Percentiles rank a stretch among this genome's conserved stretches.
Evolutionary conservation across 257 asterid genomes (phyloP).

Genomic region (Salvia splendens): DNA sequence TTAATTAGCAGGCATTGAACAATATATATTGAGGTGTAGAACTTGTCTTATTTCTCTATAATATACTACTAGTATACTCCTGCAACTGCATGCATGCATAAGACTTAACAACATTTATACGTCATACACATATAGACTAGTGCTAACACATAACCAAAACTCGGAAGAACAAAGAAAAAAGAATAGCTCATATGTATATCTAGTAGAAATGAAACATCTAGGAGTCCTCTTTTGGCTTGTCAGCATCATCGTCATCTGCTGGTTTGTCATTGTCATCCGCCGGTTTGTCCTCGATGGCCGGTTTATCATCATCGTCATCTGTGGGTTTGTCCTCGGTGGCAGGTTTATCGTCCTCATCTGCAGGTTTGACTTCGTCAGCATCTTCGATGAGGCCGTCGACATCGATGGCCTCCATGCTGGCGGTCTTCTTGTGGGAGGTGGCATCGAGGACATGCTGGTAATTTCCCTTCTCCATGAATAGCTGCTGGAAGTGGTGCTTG

Average conservation of each 20-base stretch:
- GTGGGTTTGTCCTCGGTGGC: too few species aligned
- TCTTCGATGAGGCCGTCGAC: background rate
- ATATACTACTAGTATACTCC: too few species aligned
- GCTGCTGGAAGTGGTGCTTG: constrained; percentile 67
- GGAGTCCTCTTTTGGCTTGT: constrained; percentile 36
- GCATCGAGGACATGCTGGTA: constrained; percentile 60
- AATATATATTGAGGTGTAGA: constrained; percentile 23
- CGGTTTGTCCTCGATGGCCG: background rate
- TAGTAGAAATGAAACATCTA: constrained; percentile 6
- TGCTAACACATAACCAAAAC: constrained; percentile 6
- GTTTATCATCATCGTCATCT: too few species aligned
- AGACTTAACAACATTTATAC: constrained; percentile 24
- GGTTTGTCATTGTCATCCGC: background rate
- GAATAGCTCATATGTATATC: background rate
- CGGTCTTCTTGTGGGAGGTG: constrained; percentile 46
- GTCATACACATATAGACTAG: background rate
- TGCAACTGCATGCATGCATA: background rate
- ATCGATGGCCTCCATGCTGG: constrained; percentile 32
- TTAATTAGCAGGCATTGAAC: background rate
- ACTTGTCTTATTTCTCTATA: background rate
- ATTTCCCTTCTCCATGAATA: constrained; percentile 71
- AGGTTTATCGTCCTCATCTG: too few species aligned
- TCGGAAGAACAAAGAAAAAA: background rate
- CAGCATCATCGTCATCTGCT: constrained; percentile 32
- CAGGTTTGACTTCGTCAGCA: background rate